Percentiles rank a stretch among this genome's conserved stretches.
Evolutionary conservation across 2,329 filamentous ascomycete genomes (phyloP).

Genomic region (Pseudocercospora eumusae): DNA sequence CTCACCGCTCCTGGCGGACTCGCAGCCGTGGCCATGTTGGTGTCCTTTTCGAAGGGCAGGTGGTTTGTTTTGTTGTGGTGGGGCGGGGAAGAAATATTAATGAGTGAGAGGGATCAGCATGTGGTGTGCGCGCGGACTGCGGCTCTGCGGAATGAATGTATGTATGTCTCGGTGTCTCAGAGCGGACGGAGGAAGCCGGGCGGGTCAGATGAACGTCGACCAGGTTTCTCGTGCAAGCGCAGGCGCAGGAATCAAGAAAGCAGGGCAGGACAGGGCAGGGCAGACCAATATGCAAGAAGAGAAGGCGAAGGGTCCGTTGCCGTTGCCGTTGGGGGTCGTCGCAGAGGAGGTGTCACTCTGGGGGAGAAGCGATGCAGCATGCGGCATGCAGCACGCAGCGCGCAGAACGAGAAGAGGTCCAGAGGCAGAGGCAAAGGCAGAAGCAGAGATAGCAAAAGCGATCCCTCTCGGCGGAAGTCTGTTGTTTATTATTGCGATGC

Average conservation of each 20-base stretch:
- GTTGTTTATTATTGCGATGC: neutral
- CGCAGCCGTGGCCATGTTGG: conserved; percentile 47
- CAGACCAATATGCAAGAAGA: neutral
- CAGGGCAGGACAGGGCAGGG: neutral
- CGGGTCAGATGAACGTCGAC: neutral
- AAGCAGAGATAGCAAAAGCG: neutral
- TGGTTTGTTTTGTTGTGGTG: conserved; percentile 14
- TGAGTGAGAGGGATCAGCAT: conserved; percentile 10
- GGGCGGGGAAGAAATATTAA: conserved; percentile 16
- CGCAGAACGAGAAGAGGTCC: neutral
- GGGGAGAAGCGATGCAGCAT: neutral
- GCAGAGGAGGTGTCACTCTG: neutral
- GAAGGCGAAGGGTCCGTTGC: neutral
- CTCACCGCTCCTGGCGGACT: conserved; percentile 46
- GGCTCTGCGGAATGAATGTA: conserved; percentile 20
- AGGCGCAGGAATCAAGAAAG: neutral
- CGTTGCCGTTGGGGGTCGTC: too few species aligned
- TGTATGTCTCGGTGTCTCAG: neutral
- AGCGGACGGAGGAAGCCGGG: conserved; percentile 10
- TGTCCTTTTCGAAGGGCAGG: neutral
- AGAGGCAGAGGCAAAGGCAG: too few species aligned
- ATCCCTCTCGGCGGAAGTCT: neutral
- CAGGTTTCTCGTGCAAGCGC: neutral
- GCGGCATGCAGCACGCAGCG: neutral
- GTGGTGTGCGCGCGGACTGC: conserved; percentile 9